Base-by-base conservation (phyloP, 768 basidiomycete species). In the Nidularia pulvinata region DNA sequence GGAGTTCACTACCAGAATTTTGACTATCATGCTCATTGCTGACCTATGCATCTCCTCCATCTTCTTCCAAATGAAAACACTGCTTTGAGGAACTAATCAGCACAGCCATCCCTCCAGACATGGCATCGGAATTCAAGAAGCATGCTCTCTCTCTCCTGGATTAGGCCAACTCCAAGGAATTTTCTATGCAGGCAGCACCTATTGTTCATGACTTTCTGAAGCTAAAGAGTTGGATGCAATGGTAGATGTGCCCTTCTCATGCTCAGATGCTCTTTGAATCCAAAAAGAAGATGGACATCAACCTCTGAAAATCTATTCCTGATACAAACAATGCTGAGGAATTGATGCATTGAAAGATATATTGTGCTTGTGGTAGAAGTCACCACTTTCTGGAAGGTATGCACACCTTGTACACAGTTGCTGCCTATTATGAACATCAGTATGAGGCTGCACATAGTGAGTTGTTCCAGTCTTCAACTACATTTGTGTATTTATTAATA, bases 231-330 rank as follows among this genome's bases (percentile, higher is more conserved):
- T 74, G 73, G 72, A 48, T 73, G 32, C 37, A 55, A 1, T 76
- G 73, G 73, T 76, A 69, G 71, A 37, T 61, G 19, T 57, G 64
- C 0, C 47, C 49, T 6, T 42, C 51, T 0, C 64, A 66, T 57
- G 68, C 72, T 1, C 35, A 51, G 2, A 71, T 72, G 67, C 52
- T 75, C 2, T 61, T 57, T 43, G 34, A 25, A n/a, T 59, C 60
- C 1, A 50, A 61, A 39, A 48, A 47, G 3, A 37, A 46, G n/a
- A 59, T 61, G 55, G 60, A 59, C 11, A 22, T 35, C 5, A 33
- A 39, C 7, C 33, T 62, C 5, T 55, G 55, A 51, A 25, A 53
- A 6, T 35, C 33, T 13, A 32, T 55, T 14, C 55, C 55, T 5
- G 51, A 51, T 13, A 52, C 50, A 5, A 55, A 33, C 22, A 55